These are phyloP conservation scores for Neurospora sp. DNA, from an alignment of 495 filamentous ascomycete species.

Conservation along the genomic window DNA sequence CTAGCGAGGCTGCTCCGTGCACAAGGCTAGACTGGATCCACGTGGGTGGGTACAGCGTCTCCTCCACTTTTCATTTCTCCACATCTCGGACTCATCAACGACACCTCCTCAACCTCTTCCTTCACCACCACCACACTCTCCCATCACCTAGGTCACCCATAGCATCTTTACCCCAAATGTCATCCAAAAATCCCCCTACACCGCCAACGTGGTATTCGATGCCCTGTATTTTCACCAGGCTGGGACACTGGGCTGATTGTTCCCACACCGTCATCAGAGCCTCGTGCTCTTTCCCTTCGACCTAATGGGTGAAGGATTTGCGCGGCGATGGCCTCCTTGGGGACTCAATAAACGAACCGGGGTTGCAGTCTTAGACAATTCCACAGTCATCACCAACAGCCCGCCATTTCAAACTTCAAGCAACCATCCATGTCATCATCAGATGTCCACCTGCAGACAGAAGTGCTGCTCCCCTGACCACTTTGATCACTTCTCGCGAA, in stretches of 20 bases:
- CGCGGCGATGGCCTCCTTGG: not conserved
- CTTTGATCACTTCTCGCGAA: not conserved
- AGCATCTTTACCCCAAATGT: not conserved
- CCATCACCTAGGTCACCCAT: not conserved
- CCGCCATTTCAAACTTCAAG: too few species aligned
- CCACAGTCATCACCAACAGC: not conserved
- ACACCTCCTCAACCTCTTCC: not conserved
- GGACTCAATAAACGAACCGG: not conserved
- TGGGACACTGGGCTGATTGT: not conserved
- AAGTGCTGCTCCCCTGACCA: not conserved
- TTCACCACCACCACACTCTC: not conserved
- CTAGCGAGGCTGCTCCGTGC: not conserved
- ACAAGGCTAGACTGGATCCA: not conserved
- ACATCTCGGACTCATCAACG: not conserved
- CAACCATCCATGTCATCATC: not conserved
- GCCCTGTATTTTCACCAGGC: not conserved
- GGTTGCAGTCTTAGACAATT: not conserved
- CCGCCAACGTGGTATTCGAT: not conserved
- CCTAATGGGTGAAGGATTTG: too few species aligned
- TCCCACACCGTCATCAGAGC: not conserved
- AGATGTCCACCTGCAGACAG: not conserved
- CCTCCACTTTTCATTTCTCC: not conserved
- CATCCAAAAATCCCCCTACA: not conserved
- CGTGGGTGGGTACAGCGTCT: not conserved
- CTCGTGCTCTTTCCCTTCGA: not conserved